These are phyloP conservation scores for Arthrobotrys conoides DNA, from an alignment of 2,329 filamentous ascomycete genomes.

Conservation along the genomic window DNA sequence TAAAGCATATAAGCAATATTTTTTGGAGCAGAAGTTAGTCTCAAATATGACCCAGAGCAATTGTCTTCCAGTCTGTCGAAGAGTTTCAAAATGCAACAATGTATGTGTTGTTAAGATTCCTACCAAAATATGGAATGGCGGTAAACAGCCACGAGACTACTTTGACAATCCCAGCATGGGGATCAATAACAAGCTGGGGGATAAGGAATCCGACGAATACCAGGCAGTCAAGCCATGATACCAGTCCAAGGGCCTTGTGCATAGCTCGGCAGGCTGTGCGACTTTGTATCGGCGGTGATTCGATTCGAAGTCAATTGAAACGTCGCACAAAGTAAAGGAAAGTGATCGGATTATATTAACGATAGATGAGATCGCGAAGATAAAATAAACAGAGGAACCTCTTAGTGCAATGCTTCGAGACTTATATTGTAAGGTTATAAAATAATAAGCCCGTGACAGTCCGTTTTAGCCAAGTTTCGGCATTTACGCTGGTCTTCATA, in stretches of 20 bases:
- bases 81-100: constrained; percentile 42
- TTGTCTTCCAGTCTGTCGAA: background rate
- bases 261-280: constrained; percentile 18
- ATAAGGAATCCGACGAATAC: constrained; percentile 79
- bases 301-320: constrained; percentile 3
- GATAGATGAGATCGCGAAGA: background rate
- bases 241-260: constrained; percentile 79
- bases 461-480: constrained; percentile 35
- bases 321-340: background rate
- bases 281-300: constrained; percentile 1
- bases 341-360: background rate
- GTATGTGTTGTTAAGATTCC: constrained; percentile 59
- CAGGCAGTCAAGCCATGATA: constrained; percentile 82
- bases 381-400: background rate
- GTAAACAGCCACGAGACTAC: constrained; percentile 74
- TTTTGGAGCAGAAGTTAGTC: background rate
- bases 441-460: background rate
- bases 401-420: constrained; percentile 18
- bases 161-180: constrained; percentile 73
- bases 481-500: constrained; percentile 37
- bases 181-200: constrained; percentile 78
- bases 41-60: background rate
- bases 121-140: constrained; percentile 80
- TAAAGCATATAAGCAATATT: constrained; percentile 64
- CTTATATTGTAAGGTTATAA: background rate